Percentiles rank a stretch among this genome's conserved stretches.
Conservation (phyloP, 2,329 filamentous ascomycete genomes). For the Diaporthe helianthi region DNA sequence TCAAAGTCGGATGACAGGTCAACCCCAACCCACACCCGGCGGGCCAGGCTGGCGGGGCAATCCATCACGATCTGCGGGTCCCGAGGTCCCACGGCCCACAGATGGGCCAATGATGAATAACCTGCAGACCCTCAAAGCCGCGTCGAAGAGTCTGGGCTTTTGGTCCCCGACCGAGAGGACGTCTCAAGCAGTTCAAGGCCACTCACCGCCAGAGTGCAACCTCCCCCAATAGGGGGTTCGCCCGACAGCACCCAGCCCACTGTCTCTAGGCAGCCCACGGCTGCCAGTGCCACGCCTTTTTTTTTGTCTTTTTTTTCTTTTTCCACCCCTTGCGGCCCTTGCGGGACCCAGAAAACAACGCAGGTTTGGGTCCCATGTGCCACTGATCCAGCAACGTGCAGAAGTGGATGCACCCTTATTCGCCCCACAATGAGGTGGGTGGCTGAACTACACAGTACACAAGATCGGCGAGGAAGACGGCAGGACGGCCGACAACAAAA, state of each 20-base stretch:
- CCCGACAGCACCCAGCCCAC: conserved; percentile 1
- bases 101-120: neutral
- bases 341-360: conserved; percentile 17
- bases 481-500: too few species aligned
- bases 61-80: conserved; percentile 33
- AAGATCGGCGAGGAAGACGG: neutral
- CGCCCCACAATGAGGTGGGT: conserved; percentile 25
- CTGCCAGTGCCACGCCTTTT: conserved; percentile 9
- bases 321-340: neutral
- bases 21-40: conserved; percentile 23
- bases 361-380: conserved; percentile 21
- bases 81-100: conserved; percentile 20
- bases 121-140: conserved; percentile 19
- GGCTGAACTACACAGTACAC: neutral
- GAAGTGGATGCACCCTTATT: neutral
- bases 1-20: conserved; percentile 6
- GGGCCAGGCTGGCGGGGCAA: conserved; percentile 32
- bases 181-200: conserved; percentile 28
- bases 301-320: too few species aligned
- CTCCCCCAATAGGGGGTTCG: conserved; percentile 17
- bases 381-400: conserved; percentile 26
- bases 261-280: conserved; percentile 3
- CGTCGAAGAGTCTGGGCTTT: conserved; percentile 29
- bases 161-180: neutral
- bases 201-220: conserved; percentile 31